These are phyloP conservation scores for Boletus subparvulus DNA, from an alignment of 768 basidiomycete species.

Conservation along the genomic window DNA sequence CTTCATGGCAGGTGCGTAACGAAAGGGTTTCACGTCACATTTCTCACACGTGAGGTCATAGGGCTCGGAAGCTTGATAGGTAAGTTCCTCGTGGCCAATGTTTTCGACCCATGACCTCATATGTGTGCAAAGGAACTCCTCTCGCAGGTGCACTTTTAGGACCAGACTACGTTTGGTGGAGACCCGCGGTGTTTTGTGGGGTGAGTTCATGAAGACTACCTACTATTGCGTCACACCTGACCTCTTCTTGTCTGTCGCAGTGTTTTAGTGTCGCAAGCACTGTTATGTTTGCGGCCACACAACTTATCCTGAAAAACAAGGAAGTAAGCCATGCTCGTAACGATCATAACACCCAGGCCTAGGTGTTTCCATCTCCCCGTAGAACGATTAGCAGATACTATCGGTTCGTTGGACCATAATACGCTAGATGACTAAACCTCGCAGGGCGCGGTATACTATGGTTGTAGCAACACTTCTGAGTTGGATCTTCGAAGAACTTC, in stretches of 20 bases:
- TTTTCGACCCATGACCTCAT: conserved; percentile 19
- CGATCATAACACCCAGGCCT: neutral
- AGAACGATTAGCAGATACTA: neutral
- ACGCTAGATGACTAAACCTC: neutral
- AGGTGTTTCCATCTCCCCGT: neutral
- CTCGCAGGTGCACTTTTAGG: conserved; percentile 57
- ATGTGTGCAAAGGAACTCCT: conserved; percentile 44
- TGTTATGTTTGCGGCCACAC: conserved; percentile 11
- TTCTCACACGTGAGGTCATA: conserved; percentile 6
- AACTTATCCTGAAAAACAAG: conserved; percentile 6
- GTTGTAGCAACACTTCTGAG: neutral
- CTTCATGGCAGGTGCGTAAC: conserved; percentile 41
- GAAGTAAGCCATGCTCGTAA: neutral
- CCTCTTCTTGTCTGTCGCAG: conserved; percentile 2
- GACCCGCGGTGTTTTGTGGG: conserved; percentile 52
- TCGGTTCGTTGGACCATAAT: neutral
- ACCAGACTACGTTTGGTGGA: conserved; percentile 53
- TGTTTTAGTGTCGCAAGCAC: conserved; percentile 18
- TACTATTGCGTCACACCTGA: neutral
- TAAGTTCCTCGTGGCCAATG: neutral
- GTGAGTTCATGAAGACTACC: conserved; percentile 17
- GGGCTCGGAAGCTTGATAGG: conserved; percentile 27
- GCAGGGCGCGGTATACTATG: neutral
- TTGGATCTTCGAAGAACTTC: no score
- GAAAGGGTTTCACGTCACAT: neutral